A percentile compares a stretch with the other conserved stretches of the same genome.
Conservation (phyloP, 2,329 filamentous ascomycete species). For the Curvularia sp. region DNA sequence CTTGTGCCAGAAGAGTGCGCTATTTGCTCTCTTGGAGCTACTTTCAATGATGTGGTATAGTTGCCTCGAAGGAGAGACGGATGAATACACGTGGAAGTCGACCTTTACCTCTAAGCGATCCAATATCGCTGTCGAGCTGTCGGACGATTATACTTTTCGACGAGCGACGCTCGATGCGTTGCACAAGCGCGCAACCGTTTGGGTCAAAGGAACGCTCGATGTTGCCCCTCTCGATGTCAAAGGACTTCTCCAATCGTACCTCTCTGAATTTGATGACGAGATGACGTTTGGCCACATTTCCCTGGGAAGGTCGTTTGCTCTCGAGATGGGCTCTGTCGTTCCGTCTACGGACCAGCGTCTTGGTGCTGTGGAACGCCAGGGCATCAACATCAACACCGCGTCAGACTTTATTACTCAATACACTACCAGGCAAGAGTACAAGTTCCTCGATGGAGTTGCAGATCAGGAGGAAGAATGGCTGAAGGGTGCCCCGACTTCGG, state of each 20-base stretch:
- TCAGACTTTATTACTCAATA: conserved; percentile 98
- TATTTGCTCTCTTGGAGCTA: conserved; percentile 92
- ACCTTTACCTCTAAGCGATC: conserved; percentile 79
- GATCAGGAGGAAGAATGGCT: conserved; percentile 70
- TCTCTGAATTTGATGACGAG: conserved; percentile 93
- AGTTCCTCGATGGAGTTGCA: conserved; percentile 78
- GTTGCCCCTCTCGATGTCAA: conserved; percentile 93
- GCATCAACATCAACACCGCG: conserved; percentile 82
- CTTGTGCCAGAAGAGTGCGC: conserved; percentile 84
- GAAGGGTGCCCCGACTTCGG: conserved; percentile 56
- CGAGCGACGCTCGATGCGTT: conserved; percentile 79
- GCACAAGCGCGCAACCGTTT: conserved; percentile 76
- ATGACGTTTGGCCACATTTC: conserved; percentile 90
- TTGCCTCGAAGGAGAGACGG: conserved; percentile 91
- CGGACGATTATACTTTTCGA: conserved; percentile 87
- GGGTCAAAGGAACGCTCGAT: conserved; percentile 82
- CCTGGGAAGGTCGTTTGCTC: conserved; percentile 88
- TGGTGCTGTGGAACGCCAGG: conserved; percentile 76
- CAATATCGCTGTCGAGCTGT: conserved; percentile 85
- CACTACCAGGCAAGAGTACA: conserved; percentile 94
- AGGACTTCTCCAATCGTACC: conserved; percentile 91
- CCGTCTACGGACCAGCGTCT: conserved; percentile 86
- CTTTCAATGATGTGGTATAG: conserved; percentile 94
- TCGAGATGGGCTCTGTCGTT: conserved; percentile 89
- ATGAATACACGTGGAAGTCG: conserved; percentile 87